These are phyloP conservation scores for Aspergillus japonicus DNA, from an alignment of 2,329 filamentous ascomycete genomes.

Conservation along the genomic window DNA sequence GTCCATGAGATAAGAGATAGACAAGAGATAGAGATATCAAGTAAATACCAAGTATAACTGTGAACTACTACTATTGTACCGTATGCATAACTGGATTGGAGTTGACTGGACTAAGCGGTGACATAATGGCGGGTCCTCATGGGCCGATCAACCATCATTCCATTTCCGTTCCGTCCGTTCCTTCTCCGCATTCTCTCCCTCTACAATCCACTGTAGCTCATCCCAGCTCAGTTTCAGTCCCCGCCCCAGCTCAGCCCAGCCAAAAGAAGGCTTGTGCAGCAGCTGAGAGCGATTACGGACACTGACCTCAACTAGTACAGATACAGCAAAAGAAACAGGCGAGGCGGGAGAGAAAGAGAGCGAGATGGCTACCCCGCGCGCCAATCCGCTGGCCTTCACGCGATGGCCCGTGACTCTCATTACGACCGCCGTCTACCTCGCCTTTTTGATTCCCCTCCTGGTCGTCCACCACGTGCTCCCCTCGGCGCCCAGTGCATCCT, in stretches of 20 bases:
- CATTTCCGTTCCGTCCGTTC: neutral
- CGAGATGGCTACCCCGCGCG: constrained; percentile 34
- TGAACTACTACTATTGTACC: too few species aligned
- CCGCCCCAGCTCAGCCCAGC: neutral
- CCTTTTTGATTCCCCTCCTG: constrained; percentile 69
- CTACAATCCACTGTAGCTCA: neutral
- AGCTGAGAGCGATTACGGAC: neutral
- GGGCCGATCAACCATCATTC: neutral
- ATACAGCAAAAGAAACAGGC: too few species aligned
- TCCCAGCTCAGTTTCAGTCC: neutral
- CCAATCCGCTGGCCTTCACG: constrained; percentile 67
- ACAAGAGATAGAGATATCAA: too few species aligned
- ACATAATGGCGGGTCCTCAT: neutral
- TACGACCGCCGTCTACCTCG: constrained; percentile 72
- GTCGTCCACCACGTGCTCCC: constrained; percentile 76
- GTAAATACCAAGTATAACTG: too few species aligned
- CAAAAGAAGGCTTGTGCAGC: neutral
- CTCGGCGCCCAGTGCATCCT: constrained; percentile 52
- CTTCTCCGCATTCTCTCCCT: neutral
- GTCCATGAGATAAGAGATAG: neutral
- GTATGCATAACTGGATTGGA: neutral
- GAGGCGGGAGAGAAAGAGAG: neutral
- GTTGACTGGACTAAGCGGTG: neutral
- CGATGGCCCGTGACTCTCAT: constrained; percentile 80
- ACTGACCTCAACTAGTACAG: neutral